A percentile compares a stretch with the other conserved stretches of the same genome.
Conservation (phyloP, 176 grass and related monocot species). For the Bolboschoenus planiculmis region DNA sequence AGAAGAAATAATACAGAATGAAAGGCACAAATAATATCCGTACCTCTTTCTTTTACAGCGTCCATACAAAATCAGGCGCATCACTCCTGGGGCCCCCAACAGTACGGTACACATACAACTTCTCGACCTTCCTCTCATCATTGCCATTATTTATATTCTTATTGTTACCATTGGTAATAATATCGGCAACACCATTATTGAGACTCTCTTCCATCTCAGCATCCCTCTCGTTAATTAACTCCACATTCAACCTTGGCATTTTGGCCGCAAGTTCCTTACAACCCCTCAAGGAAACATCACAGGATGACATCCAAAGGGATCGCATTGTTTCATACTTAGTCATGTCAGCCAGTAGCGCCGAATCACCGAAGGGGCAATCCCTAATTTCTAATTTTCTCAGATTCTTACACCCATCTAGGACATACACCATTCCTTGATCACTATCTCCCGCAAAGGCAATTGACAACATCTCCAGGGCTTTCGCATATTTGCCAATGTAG, state of each 20-base stretch:
- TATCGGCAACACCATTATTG: conserved; percentile 11
- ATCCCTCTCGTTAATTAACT: conserved; percentile 34
- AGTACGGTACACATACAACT: conserved; percentile 65
- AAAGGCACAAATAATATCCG: not conserved
- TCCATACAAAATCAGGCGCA: conserved; percentile 42
- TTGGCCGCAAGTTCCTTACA: conserved; percentile 51
- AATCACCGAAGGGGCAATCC: conserved; percentile 60
- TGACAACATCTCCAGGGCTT: conserved; percentile 55
- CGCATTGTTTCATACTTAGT: conserved; percentile 50
- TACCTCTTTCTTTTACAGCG: conserved; percentile 23
- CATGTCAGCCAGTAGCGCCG: conserved; percentile 33
- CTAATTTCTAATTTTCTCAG: conserved; percentile 59
- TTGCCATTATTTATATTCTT: conserved; percentile 12
- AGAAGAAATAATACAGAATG: not conserved
- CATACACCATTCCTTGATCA: conserved; percentile 50
- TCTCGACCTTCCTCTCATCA: conserved; percentile 36
- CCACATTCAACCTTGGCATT: conserved; percentile 55
- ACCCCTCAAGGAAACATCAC: conserved; percentile 44
- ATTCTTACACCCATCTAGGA: conserved; percentile 69
- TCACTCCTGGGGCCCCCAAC: conserved; percentile 47
- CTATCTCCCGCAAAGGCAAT: conserved; percentile 42
- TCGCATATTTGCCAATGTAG: conserved; percentile 64
- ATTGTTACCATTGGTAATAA: not conserved
- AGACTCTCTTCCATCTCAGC: not conserved
- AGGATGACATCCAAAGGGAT: conserved; percentile 73